phyloP scores from a whole-genome alignment of 2,329 filamentous ascomycete species.

The Penicillium sp. region DNA sequence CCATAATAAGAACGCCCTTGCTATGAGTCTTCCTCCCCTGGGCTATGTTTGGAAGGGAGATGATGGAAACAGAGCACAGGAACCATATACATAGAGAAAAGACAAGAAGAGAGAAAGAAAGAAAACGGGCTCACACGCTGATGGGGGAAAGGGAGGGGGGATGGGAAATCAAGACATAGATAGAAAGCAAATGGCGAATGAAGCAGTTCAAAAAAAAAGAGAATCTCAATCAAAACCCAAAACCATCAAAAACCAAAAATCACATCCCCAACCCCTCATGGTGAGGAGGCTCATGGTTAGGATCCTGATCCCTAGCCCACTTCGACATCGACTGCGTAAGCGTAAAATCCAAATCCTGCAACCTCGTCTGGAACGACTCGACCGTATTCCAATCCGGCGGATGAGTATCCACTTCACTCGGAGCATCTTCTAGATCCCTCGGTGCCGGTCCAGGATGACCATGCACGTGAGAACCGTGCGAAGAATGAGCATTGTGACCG shows the following conservation, averaged over 20 bases:
- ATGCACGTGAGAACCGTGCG: not conserved
- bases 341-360: constrained; percentile 16
- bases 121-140: not conserved
- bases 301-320: constrained; percentile 22
- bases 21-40: constrained; percentile 16
- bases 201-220: not conserved
- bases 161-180: not conserved
- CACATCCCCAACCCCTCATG: constrained; percentile 25
- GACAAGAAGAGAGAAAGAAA: not conserved
- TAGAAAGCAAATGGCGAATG: not conserved
- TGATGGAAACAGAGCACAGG: not conserved
- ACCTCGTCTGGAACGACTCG: constrained; percentile 21
- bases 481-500: not conserved
- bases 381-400: constrained; percentile 22
- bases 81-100: constrained; percentile 4
- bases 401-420: constrained; percentile 11
- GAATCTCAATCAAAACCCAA: not conserved
- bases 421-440: constrained; percentile 11
- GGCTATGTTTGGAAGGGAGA: constrained; percentile 5
- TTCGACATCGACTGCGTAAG: constrained; percentile 24
- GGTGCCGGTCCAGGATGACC: not conserved
- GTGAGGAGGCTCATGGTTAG: constrained; percentile 21
- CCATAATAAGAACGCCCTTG: constrained; percentile 19
- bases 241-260: constrained; percentile 4
- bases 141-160: not conserved